A percentile compares a stretch with the other conserved stretches of the same genome.
Evolutionary conservation across 148 eudicot species (phyloP).

Genomic region (Camellia granthamiana): DNA sequence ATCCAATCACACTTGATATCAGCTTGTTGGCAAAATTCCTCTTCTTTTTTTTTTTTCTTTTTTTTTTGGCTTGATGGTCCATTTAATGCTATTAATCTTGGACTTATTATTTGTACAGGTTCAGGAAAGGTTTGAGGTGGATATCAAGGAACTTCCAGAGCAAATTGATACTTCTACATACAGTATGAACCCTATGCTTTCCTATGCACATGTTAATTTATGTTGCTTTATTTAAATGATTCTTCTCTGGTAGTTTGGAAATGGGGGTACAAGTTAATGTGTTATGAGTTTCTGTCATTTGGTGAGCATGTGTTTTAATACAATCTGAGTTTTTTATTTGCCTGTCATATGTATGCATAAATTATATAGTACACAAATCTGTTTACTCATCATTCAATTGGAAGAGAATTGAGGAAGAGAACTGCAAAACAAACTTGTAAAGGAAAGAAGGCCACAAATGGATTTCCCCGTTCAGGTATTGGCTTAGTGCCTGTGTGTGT

Average conservation of each 20-base stretch:
- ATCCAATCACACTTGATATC: not conserved
- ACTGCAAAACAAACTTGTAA: too few relatives aligned
- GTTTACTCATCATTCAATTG: too few relatives aligned
- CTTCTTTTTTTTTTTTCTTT: not conserved
- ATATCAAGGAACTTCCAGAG: slow-evolving; percentile 96
- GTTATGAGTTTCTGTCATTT: not conserved
- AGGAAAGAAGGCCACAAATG: slow-evolving; percentile 72
- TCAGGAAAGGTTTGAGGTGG: slow-evolving; percentile 88
- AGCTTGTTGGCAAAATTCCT: not conserved
- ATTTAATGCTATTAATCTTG: not conserved
- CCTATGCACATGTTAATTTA: not conserved
- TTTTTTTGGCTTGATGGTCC: not conserved
- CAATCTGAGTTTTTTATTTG: not conserved
- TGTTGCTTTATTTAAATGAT: not conserved
- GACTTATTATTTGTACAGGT: slow-evolving; percentile 29
- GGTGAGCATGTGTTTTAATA: not conserved
- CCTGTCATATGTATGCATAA: not conserved
- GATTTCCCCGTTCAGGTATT: slow-evolving; percentile 93
- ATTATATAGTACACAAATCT: too few relatives aligned
- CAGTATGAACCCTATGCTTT: slow-evolving; percentile 45
- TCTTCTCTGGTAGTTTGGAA: not conserved
- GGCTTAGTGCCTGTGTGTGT: too few relatives aligned
- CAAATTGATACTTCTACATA: slow-evolving; percentile 94
- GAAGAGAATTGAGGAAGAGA: too few relatives aligned
- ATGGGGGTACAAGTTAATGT: not conserved